A percentile compares a stretch with the other conserved stretches of the same genome.
These are phyloP conservation scores for Aschersonia sp. DNA, from an alignment of 2,329 filamentous ascomycete species.

Conservation along the genomic window DNA sequence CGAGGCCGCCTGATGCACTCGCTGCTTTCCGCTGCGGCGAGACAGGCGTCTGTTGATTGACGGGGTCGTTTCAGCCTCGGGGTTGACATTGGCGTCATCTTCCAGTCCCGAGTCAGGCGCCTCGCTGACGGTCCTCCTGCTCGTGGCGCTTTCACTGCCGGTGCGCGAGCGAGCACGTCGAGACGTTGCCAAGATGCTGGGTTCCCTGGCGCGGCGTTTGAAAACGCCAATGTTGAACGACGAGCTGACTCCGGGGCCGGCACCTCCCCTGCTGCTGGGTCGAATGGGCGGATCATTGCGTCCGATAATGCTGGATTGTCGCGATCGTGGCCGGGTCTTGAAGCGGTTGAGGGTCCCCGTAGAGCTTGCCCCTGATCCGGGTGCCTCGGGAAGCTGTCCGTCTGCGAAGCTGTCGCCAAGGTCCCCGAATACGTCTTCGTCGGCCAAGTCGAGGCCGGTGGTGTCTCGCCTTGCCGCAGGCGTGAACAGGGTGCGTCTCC, in stretches of 20 bases:
- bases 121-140: conserved; percentile 9
- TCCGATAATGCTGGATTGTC: conserved; percentile 35
- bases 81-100: conserved; percentile 34
- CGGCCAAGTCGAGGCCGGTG: conserved; percentile 32
- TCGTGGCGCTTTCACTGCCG: conserved; percentile 2
- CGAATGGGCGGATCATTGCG: conserved; percentile 36
- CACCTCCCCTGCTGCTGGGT: conserved; percentile 34
- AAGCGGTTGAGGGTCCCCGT: conserved; percentile 31
- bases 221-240: conserved; percentile 43
- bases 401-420: conserved; percentile 28
- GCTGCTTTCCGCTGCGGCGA: conserved; percentile 11
- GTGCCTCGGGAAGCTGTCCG: conserved; percentile 17
- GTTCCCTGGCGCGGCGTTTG: conserved; percentile 40
- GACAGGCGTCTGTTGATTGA: conserved; percentile 30
- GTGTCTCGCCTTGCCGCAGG: conserved; percentile 23
- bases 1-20: conserved; percentile 2
- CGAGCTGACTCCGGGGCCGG: conserved; percentile 31
- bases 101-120: conserved; percentile 18
- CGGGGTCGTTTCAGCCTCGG: conserved; percentile 58
- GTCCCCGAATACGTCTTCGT: conserved; percentile 31
- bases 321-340: conserved; percentile 22
- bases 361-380: conserved; percentile 28
- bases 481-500: conserved; percentile 19
- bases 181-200: conserved; percentile 43
- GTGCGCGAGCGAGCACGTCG: conserved; percentile 25